A percentile compares a stretch with the other conserved stretches of the same genome.
Evolutionary conservation across 441 rosid species (phyloP).

Genomic region (Euphorbia corollata): DNA sequence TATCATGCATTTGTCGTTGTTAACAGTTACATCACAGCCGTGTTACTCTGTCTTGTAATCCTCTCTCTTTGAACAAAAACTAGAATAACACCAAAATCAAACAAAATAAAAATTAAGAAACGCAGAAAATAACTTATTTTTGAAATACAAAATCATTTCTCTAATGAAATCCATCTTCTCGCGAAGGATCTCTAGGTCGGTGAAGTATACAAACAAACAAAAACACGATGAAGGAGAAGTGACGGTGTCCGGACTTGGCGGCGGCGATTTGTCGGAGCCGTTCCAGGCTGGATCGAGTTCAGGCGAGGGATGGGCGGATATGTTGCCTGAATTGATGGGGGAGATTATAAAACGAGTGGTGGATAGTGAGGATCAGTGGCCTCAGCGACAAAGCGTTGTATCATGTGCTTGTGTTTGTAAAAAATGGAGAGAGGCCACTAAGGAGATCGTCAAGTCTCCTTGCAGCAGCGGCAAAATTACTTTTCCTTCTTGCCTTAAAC

Average conservation of each 20-base stretch:
- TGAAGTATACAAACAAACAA: slow-evolving; percentile 21
- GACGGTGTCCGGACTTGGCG: slow-evolving; percentile 8
- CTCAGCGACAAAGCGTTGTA: slow-evolving; percentile 56
- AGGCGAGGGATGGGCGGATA: slow-evolving; percentile 51
- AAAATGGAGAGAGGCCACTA: slow-evolving; percentile 69
- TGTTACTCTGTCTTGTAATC: neutral
- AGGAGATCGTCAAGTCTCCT: slow-evolving; percentile 47
- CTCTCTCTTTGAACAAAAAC: neutral
- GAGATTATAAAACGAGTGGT: slow-evolving; percentile 79
- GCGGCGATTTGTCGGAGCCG: neutral
- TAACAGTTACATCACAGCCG: neutral
- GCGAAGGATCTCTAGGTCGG: slow-evolving; percentile 45
- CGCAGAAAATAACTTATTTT: no score
- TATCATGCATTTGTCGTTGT: neutral
- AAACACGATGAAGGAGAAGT: slow-evolving; percentile 12
- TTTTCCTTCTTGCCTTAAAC: slow-evolving; percentile 82
- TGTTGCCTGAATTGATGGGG: slow-evolving; percentile 73
- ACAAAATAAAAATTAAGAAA: neutral
- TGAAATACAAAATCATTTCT: neutral
- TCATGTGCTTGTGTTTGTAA: slow-evolving; percentile 79
- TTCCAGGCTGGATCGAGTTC: slow-evolving; percentile 15
- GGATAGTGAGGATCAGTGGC: slow-evolving; percentile 66
- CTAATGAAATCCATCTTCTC: slow-evolving; percentile 40
- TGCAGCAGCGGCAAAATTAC: slow-evolving; percentile 49
- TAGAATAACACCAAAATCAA: neutral